Conservation (phyloP, 1,284 basidiomycete species). For the Inonotus obliquus region DNA sequence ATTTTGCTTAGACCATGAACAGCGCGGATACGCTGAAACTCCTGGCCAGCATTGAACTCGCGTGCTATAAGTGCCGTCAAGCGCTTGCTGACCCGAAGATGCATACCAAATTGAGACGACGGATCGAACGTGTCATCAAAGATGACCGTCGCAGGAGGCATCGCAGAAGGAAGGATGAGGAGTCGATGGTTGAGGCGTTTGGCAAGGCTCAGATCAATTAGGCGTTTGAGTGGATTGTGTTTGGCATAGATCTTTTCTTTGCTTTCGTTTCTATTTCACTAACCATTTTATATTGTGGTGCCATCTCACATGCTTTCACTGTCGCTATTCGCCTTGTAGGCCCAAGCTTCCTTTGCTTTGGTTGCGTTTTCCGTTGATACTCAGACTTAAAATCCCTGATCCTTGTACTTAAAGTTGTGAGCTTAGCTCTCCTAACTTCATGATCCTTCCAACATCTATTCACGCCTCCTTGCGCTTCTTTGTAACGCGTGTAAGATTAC, state of each 20-base stretch:
- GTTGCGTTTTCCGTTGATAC: constrained; percentile 2
- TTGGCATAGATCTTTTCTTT: constrained; percentile 3
- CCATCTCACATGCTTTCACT: background rate
- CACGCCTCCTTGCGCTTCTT: background rate
- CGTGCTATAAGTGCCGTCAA: constrained; percentile 69
- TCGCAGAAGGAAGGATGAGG: constrained; percentile 73
- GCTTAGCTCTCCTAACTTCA: background rate
- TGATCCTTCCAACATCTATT: background rate
- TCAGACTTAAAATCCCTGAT: background rate
- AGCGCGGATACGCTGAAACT: constrained; percentile 74
- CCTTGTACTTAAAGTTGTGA: constrained; percentile 7
- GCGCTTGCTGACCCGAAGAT: constrained; percentile 57
- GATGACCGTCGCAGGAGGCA: constrained; percentile 75
- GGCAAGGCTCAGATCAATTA: constrained; percentile 50
- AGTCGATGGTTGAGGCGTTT: constrained; percentile 72
- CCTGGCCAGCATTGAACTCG: constrained; percentile 74
- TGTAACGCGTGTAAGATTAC: constrained; percentile 1
- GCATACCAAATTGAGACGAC: constrained; percentile 58
- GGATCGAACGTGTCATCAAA: constrained; percentile 71
- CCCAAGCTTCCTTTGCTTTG: constrained; percentile 6
- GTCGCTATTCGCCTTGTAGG: background rate
- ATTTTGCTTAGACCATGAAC: constrained; percentile 56
- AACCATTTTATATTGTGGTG: background rate
- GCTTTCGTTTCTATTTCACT: constrained; percentile 7
- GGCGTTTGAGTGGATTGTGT: background rate